phyloP scores from a whole-genome alignment of 768 basidiomycete genomes.

The Mrakia blollopis region DNA sequence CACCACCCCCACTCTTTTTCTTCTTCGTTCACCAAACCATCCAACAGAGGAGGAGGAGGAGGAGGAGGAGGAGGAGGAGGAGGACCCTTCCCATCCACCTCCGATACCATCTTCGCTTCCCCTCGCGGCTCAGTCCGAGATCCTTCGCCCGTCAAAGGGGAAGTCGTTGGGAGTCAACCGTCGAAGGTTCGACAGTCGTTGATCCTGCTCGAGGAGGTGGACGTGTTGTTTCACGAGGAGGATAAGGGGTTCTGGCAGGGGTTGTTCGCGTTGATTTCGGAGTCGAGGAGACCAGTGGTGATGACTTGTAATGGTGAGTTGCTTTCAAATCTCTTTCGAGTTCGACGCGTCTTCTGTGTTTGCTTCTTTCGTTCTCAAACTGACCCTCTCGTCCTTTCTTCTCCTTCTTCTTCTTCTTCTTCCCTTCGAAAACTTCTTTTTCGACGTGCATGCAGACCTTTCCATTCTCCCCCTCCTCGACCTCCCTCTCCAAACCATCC shows the following conservation, averaged over 20 bases:
- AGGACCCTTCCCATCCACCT: not conserved
- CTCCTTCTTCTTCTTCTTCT: slow-evolving; percentile 52
- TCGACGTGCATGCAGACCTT: slow-evolving; percentile 43
- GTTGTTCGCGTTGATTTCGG: slow-evolving; percentile 70
- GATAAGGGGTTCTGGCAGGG: slow-evolving; percentile 77
- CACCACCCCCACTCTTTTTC: too few species aligned
- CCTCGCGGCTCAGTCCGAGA: not conserved
- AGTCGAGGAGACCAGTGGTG: slow-evolving; percentile 80
- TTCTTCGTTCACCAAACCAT: too few species aligned
- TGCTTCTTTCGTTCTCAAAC: too few species aligned
- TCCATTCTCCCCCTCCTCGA: slow-evolving; percentile 61
- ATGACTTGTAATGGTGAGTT: slow-evolving; percentile 88
- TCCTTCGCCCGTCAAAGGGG: not conserved
- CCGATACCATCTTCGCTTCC: not conserved
- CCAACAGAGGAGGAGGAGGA: too few species aligned
- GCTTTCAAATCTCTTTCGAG: too few species aligned
- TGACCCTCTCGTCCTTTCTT: not conserved
- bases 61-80: too few species aligned
- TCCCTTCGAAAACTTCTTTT: slow-evolving; percentile 55
- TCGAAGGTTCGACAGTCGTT: slow-evolving; percentile 66
- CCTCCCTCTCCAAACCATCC: slow-evolving; percentile 69
- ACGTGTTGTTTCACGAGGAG: slow-evolving; percentile 74
- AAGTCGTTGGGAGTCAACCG: not conserved
- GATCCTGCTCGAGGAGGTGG: slow-evolving; percentile 90
- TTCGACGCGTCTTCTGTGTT: not conserved